phyloP scores from a whole-genome alignment of 2,329 filamentous ascomycete species.

The Lachnum nothofagi region DNA sequence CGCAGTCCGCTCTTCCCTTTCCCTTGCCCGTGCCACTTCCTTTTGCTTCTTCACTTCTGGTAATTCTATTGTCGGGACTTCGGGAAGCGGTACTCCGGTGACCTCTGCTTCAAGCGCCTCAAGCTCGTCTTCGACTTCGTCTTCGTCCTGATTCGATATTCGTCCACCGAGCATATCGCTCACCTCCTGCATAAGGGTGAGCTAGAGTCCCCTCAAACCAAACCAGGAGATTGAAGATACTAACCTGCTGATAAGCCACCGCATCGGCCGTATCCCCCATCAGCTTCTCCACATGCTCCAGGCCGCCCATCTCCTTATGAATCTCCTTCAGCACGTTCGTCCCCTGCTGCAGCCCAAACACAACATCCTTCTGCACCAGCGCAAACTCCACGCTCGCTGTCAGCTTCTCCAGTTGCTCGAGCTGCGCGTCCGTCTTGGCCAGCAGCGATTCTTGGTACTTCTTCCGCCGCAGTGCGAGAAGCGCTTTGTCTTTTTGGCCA shows the following conservation, averaged over 20 bases:
- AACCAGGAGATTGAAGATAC: slow-evolving; percentile 28
- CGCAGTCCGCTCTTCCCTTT: slow-evolving; percentile 23
- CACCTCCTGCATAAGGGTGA: slow-evolving; percentile 60
- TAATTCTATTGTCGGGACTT: slow-evolving; percentile 27
- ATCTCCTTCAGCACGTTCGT: slow-evolving; percentile 87
- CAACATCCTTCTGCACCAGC: slow-evolving; percentile 90
- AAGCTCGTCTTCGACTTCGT: slow-evolving; percentile 94
- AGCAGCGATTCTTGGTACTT: slow-evolving; percentile 94
- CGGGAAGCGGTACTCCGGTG: slow-evolving; percentile 32
- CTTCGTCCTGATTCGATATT: slow-evolving; percentile 92
- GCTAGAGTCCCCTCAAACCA: background rate
- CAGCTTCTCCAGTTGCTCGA: slow-evolving; percentile 88
- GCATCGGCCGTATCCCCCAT: slow-evolving; percentile 91
- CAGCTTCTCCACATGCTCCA: slow-evolving; percentile 90
- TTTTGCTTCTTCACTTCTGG: slow-evolving; percentile 24
- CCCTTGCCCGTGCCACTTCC: slow-evolving; percentile 24
- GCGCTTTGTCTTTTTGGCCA: slow-evolving; percentile 74
- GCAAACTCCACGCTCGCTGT: slow-evolving; percentile 91
- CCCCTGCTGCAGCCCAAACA: slow-evolving; percentile 88
- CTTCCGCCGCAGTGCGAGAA: slow-evolving; percentile 85
- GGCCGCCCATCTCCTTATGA: slow-evolving; percentile 88
- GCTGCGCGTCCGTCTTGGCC: slow-evolving; percentile 82
- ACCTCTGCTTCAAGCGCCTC: slow-evolving; percentile 70
- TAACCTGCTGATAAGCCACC: slow-evolving; percentile 80
- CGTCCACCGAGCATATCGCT: slow-evolving; percentile 83